Evolutionary conservation across 768 basidiomycete genomes (phyloP), one percentile per base, ranked within the genome.

Genomic region (Coprinopsis marcescibilis): DNA sequence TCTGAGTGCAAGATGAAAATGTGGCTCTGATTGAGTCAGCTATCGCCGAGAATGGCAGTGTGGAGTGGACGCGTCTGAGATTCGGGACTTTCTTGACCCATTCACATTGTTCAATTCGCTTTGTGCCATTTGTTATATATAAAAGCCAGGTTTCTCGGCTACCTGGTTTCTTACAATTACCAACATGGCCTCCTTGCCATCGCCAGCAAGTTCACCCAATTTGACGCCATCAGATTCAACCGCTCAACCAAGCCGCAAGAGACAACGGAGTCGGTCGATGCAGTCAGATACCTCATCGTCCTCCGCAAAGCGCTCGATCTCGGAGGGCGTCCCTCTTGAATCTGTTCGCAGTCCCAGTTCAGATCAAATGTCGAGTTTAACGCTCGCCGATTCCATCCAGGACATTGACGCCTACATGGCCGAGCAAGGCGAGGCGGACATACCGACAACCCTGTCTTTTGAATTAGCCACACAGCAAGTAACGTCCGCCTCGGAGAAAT

Each of bases 231-330:
- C 62, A 48, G 71, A 71, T 47, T 55, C 65, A 32, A 60, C 70
- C 15, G 55, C 64, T 17, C 68, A 68, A 50, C 64, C 64, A 23
- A 67, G 68, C 55, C 72, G 85, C 57, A 87, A 87, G 69, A 73
- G 85, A 63, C 82, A 84, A 60, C 80, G 86, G 57, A 85, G 82
- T 52, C 73, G 69, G 55, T 88, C 86, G 29, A 84, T 83, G 80
- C 73, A 84, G 60, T 87, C 86, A 37, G 78, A 80, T 56, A 69
- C 75, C 46, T 81, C 81, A 49, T 77, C 76, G 21, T 81, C 85
- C 20, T 90, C 87, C 23, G 70, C 81, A 51, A 94, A 93, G 70
- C 83, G 90, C 52, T 76, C 86, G 15, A 78, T 78, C 46, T 86
- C 89, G 19, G 85, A 88, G 60, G 80, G 74, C 41, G 72, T 75